Conservation (phyloP, 805 yeast genomes). For the Osmozyma mogii region DNA sequence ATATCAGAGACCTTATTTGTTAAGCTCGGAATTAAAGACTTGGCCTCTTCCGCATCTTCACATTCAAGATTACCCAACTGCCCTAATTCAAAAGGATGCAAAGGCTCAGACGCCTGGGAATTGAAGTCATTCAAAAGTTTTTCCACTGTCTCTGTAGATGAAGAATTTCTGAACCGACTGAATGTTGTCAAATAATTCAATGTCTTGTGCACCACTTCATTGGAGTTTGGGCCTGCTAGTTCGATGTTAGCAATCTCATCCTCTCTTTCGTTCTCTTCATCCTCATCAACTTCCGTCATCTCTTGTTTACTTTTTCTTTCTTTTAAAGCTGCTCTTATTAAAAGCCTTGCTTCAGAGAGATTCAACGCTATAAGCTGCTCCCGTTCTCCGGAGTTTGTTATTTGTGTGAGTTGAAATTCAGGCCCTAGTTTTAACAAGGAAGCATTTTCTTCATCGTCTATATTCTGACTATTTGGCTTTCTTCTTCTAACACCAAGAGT, state of each 20-base stretch:
- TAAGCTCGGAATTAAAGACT: conserved; percentile 85
- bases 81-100: conserved; percentile 95
- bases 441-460: conserved; percentile 90
- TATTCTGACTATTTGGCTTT: conserved; percentile 44
- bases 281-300: conserved; percentile 23
- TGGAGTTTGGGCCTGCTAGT: conserved; percentile 63
- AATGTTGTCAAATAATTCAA: conserved; percentile 78
- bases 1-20: conserved; percentile 74
- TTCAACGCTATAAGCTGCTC: conserved; percentile 78
- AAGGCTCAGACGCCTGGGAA: conserved; percentile 34
- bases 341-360: conserved; percentile 79
- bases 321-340: conserved; percentile 83
- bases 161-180: conserved; percentile 85
- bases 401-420: conserved; percentile 77
- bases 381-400: conserved; percentile 71
- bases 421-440: conserved; percentile 83
- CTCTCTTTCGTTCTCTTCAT: conserved; percentile 33
- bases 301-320: conserved; percentile 42
- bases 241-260: conserved; percentile 40
- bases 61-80: conserved; percentile 87
- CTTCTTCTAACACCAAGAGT: conserved; percentile 82
- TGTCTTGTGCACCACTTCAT: conserved; percentile 86
- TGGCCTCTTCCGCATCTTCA: conserved; percentile 96
- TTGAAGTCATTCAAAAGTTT: conserved; percentile 70
- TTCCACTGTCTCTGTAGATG: conserved; percentile 90